Percentiles rank a stretch among this genome's conserved stretches.
Evolutionary conservation across 2,329 filamentous ascomycete species (phyloP).

Genomic region (Ceratocystis papillata): DNA sequence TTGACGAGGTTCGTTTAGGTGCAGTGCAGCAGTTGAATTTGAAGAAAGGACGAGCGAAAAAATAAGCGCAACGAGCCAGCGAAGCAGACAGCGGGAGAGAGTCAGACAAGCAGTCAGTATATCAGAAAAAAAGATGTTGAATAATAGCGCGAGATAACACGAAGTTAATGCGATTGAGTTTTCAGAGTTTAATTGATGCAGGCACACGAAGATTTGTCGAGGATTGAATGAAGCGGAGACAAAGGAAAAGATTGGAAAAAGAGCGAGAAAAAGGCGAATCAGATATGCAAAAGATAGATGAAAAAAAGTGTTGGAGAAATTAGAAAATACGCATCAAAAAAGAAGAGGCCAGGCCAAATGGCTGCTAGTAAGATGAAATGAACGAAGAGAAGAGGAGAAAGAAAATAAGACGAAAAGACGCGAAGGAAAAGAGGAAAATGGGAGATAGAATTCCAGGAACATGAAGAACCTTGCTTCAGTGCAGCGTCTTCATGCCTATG

Average conservation of each 20-base stretch:
- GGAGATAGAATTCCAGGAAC: neutral
- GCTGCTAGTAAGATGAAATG: neutral
- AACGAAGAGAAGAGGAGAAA: conserved; percentile 9
- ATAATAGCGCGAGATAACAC: conserved; percentile 3
- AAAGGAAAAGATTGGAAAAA: conserved; percentile 15
- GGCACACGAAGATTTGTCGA: neutral
- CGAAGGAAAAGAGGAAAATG: conserved; percentile 10
- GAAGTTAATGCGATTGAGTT: conserved; percentile 11
- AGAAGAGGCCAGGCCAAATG: no score
- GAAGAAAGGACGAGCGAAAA: neutral
- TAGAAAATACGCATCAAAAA: conserved; percentile 3
- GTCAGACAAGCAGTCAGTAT: no score
- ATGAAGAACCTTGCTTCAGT: neutral
- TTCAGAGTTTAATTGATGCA: conserved; percentile 7
- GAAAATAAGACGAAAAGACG: neutral
- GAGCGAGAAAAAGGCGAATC: conserved; percentile 5
- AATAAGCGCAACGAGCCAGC: conserved; percentile 15
- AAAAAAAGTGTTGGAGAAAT: neutral
- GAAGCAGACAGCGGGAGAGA: conserved; percentile 11
- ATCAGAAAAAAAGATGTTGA: neutral
- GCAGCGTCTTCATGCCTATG: neutral
- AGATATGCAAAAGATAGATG: conserved; percentile 6
- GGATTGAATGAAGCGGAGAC: conserved; percentile 9
- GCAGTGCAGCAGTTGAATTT: conserved; percentile 3
- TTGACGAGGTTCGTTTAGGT: conserved; percentile 1